Evolutionary conservation across 805 yeast species (phyloP), one percentile per base, ranked within the genome.

Genomic region (Cyberlindnera mrakii): DNA sequence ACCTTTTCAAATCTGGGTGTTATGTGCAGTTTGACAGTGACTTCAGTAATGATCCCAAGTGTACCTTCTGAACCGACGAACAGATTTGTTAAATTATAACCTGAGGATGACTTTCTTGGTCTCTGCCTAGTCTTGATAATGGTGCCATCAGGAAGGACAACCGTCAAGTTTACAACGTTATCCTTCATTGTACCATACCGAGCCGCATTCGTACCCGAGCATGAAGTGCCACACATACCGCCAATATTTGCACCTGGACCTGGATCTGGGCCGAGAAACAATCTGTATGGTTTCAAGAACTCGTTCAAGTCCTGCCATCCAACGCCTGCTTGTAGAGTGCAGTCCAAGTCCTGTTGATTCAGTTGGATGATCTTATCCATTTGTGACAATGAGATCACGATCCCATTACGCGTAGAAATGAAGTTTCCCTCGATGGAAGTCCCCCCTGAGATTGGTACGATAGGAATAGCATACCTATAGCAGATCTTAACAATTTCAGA

Each of bases 151-250:
- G 91, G 85, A 33, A 84, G 63, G 3, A 85, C 91, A 17, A 83
- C 85, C 0, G 86, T 85, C 47, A 83, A 57, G 50, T 74, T 74
- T 23, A 83, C 62, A 1, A 82, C 77, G 55, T 82, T 78, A 59
- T 84, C 87, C 56, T 80, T 77, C 78, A 83, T 82, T n/a, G 90
- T 85, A 16, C 93, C 93, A 52, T 82, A 85, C 35, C 84, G 61
- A 19, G 77, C 75, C 10, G 90, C 89, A 50, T 83, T 80, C 7
- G 90, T 80, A 4, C 93, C 93, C 1, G 89, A 82, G 45, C 90
- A 83, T 30, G 82, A 79, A 33, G 85, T 82, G n/a, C 82, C 82
- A 35, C 80, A 76, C 74, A 82, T 80, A 2, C 93, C 93, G 29
- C 86, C 85, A 42, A 84, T 77, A 43, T 78, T 70, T 3, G 90